Evolutionary conservation across 495 filamentous ascomycete genomes (phyloP).

Genomic region (Neurospora tetraspora): DNA sequence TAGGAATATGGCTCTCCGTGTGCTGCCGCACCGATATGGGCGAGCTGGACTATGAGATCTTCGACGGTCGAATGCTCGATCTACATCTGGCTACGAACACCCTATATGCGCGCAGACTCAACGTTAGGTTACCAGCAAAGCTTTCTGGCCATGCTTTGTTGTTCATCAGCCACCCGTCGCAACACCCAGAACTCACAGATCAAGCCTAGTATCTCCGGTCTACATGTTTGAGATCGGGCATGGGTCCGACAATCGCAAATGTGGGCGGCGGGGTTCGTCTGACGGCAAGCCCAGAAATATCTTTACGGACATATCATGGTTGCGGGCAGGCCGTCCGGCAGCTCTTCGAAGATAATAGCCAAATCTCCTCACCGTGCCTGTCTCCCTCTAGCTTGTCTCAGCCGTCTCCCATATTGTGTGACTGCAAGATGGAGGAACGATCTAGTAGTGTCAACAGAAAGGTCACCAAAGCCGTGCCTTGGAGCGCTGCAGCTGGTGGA

Average conservation of each 20-base stretch:
- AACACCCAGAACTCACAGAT: too few relatives aligned
- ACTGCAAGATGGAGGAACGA: not conserved
- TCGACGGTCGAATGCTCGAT: not conserved
- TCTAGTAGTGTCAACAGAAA: not conserved
- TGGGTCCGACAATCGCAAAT: too few relatives aligned
- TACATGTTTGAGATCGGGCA: too few relatives aligned
- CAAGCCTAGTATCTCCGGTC: too few relatives aligned
- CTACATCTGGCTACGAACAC: too few relatives aligned
- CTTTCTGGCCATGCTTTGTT: too few relatives aligned
- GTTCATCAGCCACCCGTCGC: too few relatives aligned
- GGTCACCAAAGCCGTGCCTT: not conserved
- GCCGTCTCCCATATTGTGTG: not conserved
- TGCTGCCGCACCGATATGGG: not conserved
- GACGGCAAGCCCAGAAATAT: not conserved
- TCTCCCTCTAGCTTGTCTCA: not conserved
- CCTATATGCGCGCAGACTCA: too few relatives aligned
- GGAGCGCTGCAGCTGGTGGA: not conserved
- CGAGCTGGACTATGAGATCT: not conserved
- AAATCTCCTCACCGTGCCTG: not conserved
- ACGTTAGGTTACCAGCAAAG: too few relatives aligned
- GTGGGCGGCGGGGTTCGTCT: too few relatives aligned
- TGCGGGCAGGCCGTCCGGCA: not conserved
- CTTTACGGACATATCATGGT: not conserved
- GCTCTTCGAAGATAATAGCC: not conserved
- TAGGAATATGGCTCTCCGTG: not conserved